Conservation (phyloP, 2,329 filamentous ascomycete species). For the Colletotrichum salicis region DNA sequence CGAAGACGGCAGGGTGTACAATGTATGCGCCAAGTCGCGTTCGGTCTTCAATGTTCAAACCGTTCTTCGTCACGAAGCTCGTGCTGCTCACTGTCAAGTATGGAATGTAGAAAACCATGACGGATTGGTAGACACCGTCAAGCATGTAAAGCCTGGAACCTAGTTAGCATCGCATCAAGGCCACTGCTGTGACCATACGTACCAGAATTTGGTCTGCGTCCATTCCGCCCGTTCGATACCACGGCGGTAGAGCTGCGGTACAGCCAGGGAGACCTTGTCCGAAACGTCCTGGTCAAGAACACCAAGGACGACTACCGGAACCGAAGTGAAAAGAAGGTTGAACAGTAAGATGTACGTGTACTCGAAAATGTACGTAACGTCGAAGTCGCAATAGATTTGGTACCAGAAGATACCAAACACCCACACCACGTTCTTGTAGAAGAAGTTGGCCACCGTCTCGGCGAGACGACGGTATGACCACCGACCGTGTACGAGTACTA, state of each 20-base stretch:
- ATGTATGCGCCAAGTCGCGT: conserved; percentile 88
- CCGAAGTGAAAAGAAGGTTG: conserved; percentile 95
- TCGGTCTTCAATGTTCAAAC: conserved; percentile 81
- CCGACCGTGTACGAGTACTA: conserved; percentile 89
- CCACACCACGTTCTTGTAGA: conserved; percentile 99
- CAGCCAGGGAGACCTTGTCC: conserved; percentile 90
- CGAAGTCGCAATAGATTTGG: conserved; percentile 94
- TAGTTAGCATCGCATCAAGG: conserved; percentile 41
- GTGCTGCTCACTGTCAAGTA: conserved; percentile 81
- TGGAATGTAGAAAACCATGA: conserved; percentile 92
- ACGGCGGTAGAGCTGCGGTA: conserved; percentile 93
- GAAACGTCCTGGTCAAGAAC: conserved; percentile 97
- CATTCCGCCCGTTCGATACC: conserved; percentile 97
- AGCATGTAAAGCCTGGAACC: conserved; percentile 83
- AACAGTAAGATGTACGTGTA: conserved; percentile 98
- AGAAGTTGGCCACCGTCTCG: conserved; percentile 97
- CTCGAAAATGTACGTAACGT: conserved; percentile 96
- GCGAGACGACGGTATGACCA: conserved; percentile 97
- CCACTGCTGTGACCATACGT: conserved; percentile 48
- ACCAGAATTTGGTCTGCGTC: conserved; percentile 98
- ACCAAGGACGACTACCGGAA: conserved; percentile 95
- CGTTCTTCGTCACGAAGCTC: conserved; percentile 76
- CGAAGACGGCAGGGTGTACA: conserved; percentile 83
- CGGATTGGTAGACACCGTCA: conserved; percentile 93
- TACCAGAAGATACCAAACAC: conserved; percentile 98